A percentile compares a stretch with the other conserved stretches of the same genome.
Conservation (phyloP, 345 rosid species). For the Arabidopsis arenosa region DNA sequence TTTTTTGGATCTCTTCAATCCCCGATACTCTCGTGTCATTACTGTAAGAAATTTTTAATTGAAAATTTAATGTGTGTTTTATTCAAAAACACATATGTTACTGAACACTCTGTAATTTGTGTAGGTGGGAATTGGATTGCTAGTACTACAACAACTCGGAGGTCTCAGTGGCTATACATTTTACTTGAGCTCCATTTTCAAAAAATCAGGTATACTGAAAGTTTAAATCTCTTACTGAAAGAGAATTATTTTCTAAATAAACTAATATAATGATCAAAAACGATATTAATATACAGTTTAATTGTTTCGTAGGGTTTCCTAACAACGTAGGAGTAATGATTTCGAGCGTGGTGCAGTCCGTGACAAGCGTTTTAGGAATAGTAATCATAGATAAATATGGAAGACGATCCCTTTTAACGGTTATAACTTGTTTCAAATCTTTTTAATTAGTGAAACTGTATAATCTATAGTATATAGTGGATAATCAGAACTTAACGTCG, state of each 20-base stretch:
- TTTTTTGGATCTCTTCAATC: conserved; percentile 48
- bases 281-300: not conserved
- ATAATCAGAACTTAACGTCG: conserved; percentile 5
- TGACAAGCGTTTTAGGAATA: conserved; percentile 69
- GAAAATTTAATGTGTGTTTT: not conserved
- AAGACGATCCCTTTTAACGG: conserved; percentile 79
- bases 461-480: not conserved
- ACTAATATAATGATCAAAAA: not conserved
- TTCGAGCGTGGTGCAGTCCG: conserved; percentile 48
- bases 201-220: conserved; percentile 55
- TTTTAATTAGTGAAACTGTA: not conserved
- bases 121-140: conserved; percentile 74
- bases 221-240: not conserved
- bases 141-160: conserved; percentile 85
- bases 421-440: not conserved
- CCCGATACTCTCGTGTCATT: conserved; percentile 51
- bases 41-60: conserved; percentile 39
- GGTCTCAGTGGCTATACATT: conserved; percentile 68
- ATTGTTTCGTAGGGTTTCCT: conserved; percentile 29
- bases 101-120: not conserved
- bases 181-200: conserved; percentile 60
- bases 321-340: conserved; percentile 35
- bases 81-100: not conserved
- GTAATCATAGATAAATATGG: conserved; percentile 73
- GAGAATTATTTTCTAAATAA: not conserved